Conservation (phyloP, 495 filamentous ascomycete genomes). For the Daldinia grandis region DNA sequence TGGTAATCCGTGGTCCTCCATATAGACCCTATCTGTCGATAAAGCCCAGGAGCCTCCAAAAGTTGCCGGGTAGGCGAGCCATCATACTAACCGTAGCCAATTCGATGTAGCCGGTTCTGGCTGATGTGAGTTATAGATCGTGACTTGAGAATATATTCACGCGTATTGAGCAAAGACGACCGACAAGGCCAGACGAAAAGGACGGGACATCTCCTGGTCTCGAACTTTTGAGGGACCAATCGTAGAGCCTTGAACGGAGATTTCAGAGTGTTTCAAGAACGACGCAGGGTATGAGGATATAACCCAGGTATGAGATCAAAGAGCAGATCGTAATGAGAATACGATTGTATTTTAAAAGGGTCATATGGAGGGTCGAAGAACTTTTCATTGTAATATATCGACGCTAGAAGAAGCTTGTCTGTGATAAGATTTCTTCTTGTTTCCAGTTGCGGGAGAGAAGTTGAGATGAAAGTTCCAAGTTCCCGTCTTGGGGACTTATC, state of each 20-base stretch:
- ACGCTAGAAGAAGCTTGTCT: conserved; percentile 1
- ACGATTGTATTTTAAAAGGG: background rate
- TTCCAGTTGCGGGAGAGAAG: background rate
- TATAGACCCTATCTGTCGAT: background rate
- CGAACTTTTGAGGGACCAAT: conserved; percentile 25
- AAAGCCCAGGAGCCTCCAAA: conserved; percentile 6
- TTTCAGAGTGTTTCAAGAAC: conserved; percentile 35
- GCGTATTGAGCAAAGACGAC: background rate
- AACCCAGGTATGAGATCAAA: conserved; percentile 11
- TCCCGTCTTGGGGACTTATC: background rate
- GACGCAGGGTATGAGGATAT: conserved; percentile 34
- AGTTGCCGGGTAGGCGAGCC: conserved; percentile 16
- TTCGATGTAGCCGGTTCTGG: background rate
- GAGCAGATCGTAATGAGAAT: conserved; percentile 1
- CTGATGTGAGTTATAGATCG: background rate
- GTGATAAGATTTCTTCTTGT: background rate
- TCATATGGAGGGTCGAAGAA: background rate
- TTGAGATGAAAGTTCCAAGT: background rate
- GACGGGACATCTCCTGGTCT: conserved; percentile 7
- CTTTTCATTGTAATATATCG: background rate
- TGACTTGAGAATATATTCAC: background rate
- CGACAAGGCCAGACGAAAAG: conserved; percentile 7
- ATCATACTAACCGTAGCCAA: background rate
- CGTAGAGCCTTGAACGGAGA: conserved; percentile 10
- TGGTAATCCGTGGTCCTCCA: background rate